Conservation (phyloP, 495 filamentous ascomycete species). For the Aspergillus cavernicola region DNA sequence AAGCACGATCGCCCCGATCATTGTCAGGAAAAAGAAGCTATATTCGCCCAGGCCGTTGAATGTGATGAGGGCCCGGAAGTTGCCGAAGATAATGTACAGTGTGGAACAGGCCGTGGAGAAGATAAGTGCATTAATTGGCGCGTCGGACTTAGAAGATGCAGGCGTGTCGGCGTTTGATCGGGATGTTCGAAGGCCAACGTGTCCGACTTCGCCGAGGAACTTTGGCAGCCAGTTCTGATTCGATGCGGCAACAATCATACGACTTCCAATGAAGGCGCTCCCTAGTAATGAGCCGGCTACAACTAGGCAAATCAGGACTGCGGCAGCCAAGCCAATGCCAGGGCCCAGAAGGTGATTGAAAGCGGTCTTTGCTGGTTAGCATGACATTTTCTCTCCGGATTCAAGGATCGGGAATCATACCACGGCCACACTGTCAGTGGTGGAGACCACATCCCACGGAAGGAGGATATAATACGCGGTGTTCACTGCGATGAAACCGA, state of each 20-base stretch:
- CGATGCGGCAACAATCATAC: slow-evolving; percentile 19
- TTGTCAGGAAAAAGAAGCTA: slow-evolving; percentile 20
- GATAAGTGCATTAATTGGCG: slow-evolving; percentile 19
- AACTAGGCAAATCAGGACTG: slow-evolving; percentile 16
- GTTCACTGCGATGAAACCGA: slow-evolving; percentile 18
- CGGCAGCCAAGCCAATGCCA: slow-evolving; percentile 12
- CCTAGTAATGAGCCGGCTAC: slow-evolving; percentile 20
- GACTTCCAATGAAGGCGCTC: slow-evolving; percentile 20
- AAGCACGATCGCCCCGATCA: slow-evolving; percentile 16
- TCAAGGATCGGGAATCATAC: background rate
- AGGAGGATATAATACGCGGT: slow-evolving; percentile 20
- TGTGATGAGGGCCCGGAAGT: slow-evolving; percentile 19
- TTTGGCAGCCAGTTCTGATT: slow-evolving; percentile 20
- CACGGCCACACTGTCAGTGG: slow-evolving; percentile 21
- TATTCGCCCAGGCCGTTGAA: slow-evolving; percentile 22
- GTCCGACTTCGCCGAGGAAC: slow-evolving; percentile 14
- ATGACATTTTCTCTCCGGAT: background rate
- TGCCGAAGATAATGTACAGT: slow-evolving; percentile 18
- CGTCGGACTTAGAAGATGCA: slow-evolving; percentile 8
- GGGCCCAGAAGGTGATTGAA: slow-evolving; percentile 17
- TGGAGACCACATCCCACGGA: slow-evolving; percentile 19
- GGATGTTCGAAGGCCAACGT: slow-evolving; percentile 4
- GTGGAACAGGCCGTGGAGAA: slow-evolving; percentile 15
- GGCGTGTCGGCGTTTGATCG: background rate
- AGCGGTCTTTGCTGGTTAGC: slow-evolving; percentile 11